Evolutionary conservation across 1,284 basidiomycete genomes (phyloP), one percentile per base, ranked within the genome.

Genomic region (Melampsora larici-populina): DNA sequence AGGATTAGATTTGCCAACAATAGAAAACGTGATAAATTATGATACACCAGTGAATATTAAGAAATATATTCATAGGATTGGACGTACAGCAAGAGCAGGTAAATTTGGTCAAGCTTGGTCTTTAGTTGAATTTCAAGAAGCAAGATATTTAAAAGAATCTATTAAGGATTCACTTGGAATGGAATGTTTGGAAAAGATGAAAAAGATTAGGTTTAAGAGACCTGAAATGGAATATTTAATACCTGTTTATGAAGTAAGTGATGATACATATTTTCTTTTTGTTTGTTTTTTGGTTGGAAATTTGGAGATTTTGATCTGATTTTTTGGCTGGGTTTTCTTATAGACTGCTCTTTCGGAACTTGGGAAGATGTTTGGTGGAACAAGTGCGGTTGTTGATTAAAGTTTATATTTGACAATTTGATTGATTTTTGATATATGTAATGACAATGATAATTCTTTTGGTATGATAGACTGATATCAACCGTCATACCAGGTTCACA

Each of bases 11-110:
- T 91, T 99, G 78, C 92, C 90, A 69, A 89, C 92, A 78, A 93
- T 98, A 63, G 88, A 89, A 15, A 92, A 97, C 84, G 96, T 98
- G 40, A 88, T 99, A 55, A 94, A 90, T 80, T 98, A 98, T 84
- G 96, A 98, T 84, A 90, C 90, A 2, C 95, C 96, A 0, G 88
- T 97, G n/a, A 96, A 98, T 82, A 92, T 97, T 88, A 89, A 93
- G 69, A 98, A 98, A 84, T 98, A 99, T 82, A 92, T 99, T 24
- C 96, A 99, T 84, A 90, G 96, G 66, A 94, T 94, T 0, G 96
- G 96, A 24, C 88, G 96, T 55, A 98, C 96, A 0, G 96, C 96
- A 3, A 89, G 96, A 78, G 96, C 96, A 1, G 94, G 94, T 0
- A 87, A 91, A 64, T 85, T 85, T 17, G 96, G 96, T 4, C 89